Evolutionary conservation across 306 rosid species (phyloP).

Genomic region (Malus sylvestris): DNA sequence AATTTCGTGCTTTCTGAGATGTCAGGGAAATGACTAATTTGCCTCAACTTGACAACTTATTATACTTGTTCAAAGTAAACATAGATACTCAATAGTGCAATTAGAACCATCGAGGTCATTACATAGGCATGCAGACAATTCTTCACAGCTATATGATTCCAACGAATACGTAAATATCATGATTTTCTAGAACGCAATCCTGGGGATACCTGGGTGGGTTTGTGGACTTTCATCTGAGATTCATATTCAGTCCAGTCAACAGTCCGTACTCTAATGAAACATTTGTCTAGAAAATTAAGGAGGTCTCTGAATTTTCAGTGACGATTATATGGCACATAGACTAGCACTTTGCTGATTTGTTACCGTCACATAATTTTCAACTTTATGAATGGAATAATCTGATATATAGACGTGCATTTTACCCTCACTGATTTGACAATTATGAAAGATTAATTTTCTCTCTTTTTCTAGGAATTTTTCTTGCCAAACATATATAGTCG

Average conservation of each 20-base stretch:
- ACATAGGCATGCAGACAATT: background rate
- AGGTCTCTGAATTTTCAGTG: background rate
- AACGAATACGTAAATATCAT: background rate
- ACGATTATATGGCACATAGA: background rate
- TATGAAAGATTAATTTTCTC: background rate
- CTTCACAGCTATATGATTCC: background rate
- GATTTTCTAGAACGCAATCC: constrained; percentile 1
- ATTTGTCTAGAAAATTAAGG: background rate
- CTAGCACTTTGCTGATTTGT: background rate
- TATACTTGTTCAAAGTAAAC: background rate
- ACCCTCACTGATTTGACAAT: background rate
- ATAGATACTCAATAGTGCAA: background rate
- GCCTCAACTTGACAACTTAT: background rate
- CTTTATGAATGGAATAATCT: too few species aligned
- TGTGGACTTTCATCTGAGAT: background rate
- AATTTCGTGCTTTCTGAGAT: background rate
- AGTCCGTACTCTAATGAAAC: background rate
- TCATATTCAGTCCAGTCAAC: background rate
- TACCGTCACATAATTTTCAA: background rate
- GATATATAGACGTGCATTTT: background rate
- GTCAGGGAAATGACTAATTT: background rate
- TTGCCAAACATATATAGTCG: too few species aligned
- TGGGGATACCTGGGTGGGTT: background rate
- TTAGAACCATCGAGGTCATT: background rate
- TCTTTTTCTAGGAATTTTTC: too few species aligned